Evolutionary conservation across 176 grass and related monocot genomes (phyloP), one percentile per base, ranked within the genome.

Genomic region (Cenchrus purpureus): DNA sequence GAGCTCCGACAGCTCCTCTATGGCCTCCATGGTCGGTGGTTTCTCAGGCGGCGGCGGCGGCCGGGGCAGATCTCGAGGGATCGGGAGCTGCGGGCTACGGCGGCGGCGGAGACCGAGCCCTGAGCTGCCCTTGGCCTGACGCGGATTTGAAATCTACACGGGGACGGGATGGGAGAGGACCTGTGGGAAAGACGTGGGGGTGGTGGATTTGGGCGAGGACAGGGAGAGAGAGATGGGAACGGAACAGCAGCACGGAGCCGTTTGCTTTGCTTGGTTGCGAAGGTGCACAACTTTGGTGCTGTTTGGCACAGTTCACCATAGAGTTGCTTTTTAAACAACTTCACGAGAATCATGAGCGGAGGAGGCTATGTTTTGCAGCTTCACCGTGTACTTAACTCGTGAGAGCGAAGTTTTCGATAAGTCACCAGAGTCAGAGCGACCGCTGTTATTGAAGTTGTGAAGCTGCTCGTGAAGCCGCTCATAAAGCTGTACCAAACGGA

Each of bases 1-100:
- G 8, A 99, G 97, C 84, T 96, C 82, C 14, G 86, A 70, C 75
- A 99, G 79, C 51, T 99, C 97, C 79, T 96, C 94, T 67, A 99
- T 86, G 68, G 93, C 94, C 86, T 99, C 97, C 97, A 98, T 98
- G 55, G 79, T 29, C 31, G 68, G 29, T 19, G 66, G 67, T 44
- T 10, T 45, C 73, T 4, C 37, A 8, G 57, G 48, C 54, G 37
- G 83, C 48, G 73, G 44, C n/a, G n/a, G 44, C 57, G 66, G 45
- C n/a, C 14, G 22, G n/a, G 46, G 80, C 28, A 62, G 88, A 74
- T 90, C 83, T 82, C 56, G 32, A 3, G 68, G 87, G 82, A 44
- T 60, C 42, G 76, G 50, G 52, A 1, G 74, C 57, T 8, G 45
- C n/a, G 9, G 76, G 37, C 37, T 40, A 40, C 54, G 68, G 64